A percentile compares a stretch with the other conserved stretches of the same genome.
phyloP scores from a whole-genome alignment of 1,284 basidiomycete species.

The Moesziomyces antarcticus region DNA sequence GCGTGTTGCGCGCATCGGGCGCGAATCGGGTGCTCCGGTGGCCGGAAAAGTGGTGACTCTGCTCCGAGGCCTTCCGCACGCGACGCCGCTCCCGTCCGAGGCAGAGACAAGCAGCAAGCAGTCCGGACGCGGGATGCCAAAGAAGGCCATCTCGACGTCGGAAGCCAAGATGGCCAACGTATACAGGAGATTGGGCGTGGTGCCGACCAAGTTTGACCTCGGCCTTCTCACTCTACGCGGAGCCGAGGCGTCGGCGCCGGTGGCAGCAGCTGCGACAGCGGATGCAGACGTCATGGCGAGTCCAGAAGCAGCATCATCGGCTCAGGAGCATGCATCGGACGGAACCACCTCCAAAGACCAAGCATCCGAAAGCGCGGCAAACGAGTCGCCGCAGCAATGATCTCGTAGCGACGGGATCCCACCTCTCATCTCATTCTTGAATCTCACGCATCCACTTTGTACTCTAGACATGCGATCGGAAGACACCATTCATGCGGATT shows the following conservation, averaged over 20 bases:
- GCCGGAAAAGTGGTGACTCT: slow-evolving; percentile 58
- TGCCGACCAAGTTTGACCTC: slow-evolving; percentile 44
- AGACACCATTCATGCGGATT: slow-evolving; percentile 5
- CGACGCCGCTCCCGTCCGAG: slow-evolving; percentile 20
- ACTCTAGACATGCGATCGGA: slow-evolving; percentile 7
- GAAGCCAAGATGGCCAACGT: slow-evolving; percentile 60
- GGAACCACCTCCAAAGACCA: too few species aligned
- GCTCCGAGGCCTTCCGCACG: slow-evolving; percentile 49
- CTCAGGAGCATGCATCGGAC: too few species aligned
- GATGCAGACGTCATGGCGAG: too few species aligned
- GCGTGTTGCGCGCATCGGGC: slow-evolving; percentile 60
- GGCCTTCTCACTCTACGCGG: slow-evolving; percentile 19
- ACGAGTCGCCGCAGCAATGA: too few species aligned
- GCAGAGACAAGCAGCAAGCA: slow-evolving; percentile 2
- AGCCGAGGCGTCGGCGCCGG: background rate
- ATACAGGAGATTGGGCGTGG: slow-evolving; percentile 51
- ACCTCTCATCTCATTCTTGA: background rate
- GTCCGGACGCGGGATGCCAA: background rate
- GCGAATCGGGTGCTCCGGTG: slow-evolving; percentile 11
- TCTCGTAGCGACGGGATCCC: too few species aligned
- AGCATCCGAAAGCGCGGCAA: too few species aligned
- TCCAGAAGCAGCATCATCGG: too few species aligned
- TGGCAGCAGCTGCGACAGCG: too few species aligned
- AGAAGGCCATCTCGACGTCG: slow-evolving; percentile 31
- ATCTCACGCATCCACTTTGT: slow-evolving; percentile 3